These are phyloP conservation scores for Ilyonectria destructans DNA, from an alignment of 2,329 filamentous ascomycete species.

Conservation along the genomic window DNA sequence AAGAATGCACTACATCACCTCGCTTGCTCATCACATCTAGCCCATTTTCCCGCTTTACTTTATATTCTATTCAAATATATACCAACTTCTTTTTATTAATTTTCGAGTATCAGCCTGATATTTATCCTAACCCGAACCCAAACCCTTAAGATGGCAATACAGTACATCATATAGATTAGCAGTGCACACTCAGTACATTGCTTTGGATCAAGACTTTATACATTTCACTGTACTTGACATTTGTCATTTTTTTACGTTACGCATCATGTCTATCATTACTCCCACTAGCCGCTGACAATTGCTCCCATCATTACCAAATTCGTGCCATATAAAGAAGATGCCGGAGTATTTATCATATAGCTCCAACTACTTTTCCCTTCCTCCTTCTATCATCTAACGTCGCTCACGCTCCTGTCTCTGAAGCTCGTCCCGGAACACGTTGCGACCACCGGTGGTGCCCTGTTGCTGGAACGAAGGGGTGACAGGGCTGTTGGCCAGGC, in stretches of 20 bases:
- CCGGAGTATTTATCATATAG: conserved; percentile 10
- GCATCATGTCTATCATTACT: conserved; percentile 45
- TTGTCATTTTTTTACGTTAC: conserved; percentile 46
- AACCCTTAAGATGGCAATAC: no score
- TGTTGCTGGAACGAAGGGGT: conserved; percentile 60
- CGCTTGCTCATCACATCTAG: no score
- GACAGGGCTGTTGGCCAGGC: conserved; percentile 64
- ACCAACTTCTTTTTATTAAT: no score
- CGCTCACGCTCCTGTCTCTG: conserved; percentile 63
- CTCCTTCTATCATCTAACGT: conserved; percentile 29
- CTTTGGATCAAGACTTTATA: no score
- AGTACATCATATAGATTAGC: no score
- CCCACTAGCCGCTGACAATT: conserved; percentile 32
- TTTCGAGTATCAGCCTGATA: no score
- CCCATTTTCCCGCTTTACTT: no score
- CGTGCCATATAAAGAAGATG: conserved; percentile 26
- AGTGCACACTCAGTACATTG: no score
- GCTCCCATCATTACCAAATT: conserved; percentile 34
- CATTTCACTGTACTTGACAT: conserved; percentile 28
- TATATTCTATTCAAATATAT: no score
- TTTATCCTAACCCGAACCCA: no score
- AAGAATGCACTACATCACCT: no score
- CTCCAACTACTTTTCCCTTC: background rate
- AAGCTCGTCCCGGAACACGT: conserved; percentile 68
- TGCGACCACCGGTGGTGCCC: conserved; percentile 54